Percentiles rank a stretch among this genome's conserved stretches.
Conservation (phyloP, 1,139 yeast species). For the Lodderomyces theae region DNA sequence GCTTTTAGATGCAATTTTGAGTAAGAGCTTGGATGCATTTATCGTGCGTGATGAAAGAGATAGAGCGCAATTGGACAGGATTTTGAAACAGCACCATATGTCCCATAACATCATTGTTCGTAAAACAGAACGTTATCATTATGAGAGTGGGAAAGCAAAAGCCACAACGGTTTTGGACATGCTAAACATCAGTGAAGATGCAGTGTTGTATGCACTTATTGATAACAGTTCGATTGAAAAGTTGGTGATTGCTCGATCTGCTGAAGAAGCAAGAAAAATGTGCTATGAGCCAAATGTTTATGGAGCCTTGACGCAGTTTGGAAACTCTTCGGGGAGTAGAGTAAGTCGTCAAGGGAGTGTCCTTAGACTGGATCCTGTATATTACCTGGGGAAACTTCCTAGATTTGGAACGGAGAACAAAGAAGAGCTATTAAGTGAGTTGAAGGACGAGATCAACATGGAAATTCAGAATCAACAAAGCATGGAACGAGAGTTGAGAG, state of each 20-base stretch:
- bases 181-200: constrained; percentile 52
- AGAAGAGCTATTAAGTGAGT: constrained; percentile 19
- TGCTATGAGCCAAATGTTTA: constrained; percentile 37
- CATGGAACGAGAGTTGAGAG: constrained; percentile 19
- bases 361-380: constrained; percentile 59
- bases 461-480: constrained; percentile 17
- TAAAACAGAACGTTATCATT: constrained; percentile 56
- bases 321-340: constrained; percentile 45
- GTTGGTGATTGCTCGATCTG: constrained; percentile 49
- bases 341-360: constrained; percentile 37
- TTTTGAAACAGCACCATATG: constrained; percentile 34
- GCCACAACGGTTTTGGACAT: constrained; percentile 56
- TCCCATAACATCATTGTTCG: constrained; percentile 50
- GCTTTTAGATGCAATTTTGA: constrained; percentile 52
- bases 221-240: constrained; percentile 65
- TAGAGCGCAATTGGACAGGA: constrained; percentile 42
- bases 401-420: constrained; percentile 28
- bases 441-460: constrained; percentile 17
- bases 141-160: constrained; percentile 27
- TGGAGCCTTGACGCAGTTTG: constrained; percentile 45
- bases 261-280: constrained; percentile 49
- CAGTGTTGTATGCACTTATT: constrained; percentile 58
- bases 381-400: constrained; percentile 29
- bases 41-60: constrained; percentile 68
- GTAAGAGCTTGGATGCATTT: constrained; percentile 56